Conservation (phyloP, 2,329 filamentous ascomycete genomes). For the Alternaria ethzedia region DNA sequence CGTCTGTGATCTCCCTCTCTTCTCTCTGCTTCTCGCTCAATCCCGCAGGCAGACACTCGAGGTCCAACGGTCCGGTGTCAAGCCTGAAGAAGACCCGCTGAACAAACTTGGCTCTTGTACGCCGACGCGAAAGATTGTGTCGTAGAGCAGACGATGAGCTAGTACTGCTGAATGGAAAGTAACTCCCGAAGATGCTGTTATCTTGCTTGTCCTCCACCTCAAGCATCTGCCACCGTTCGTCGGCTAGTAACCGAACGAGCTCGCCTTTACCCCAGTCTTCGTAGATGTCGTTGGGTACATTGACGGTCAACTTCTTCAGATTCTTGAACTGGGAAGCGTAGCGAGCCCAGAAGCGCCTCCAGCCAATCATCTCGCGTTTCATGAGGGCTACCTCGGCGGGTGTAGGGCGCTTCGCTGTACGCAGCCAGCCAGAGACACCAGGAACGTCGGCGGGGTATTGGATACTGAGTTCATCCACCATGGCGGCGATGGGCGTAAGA, state of each 20-base stretch:
- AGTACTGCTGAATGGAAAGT: slow-evolving; percentile 22
- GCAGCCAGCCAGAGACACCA: slow-evolving; percentile 36
- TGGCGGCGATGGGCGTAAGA: slow-evolving; percentile 38
- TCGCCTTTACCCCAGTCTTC: slow-evolving; percentile 40
- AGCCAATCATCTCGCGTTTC: slow-evolving; percentile 41
- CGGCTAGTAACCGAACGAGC: slow-evolving; percentile 26
- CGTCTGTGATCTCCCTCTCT: slow-evolving; percentile 30
- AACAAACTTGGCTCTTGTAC: slow-evolving; percentile 34
- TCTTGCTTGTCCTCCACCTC: slow-evolving; percentile 33
- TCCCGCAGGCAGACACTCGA: not conserved
- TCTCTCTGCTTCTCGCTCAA: slow-evolving; percentile 30
- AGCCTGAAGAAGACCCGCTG: slow-evolving; percentile 44
- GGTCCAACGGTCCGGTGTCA: slow-evolving; percentile 24
- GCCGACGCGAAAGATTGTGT: slow-evolving; percentile 26
- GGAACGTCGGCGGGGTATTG: slow-evolving; percentile 44
- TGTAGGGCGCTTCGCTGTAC: slow-evolving; percentile 26
- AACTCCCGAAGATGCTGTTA: slow-evolving; percentile 20
- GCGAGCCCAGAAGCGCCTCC: slow-evolving; percentile 46
- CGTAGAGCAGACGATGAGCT: slow-evolving; percentile 10
- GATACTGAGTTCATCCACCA: slow-evolving; percentile 47
- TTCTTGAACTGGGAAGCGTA: slow-evolving; percentile 45
- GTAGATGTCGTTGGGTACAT: slow-evolving; percentile 42
- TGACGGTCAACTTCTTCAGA: slow-evolving; percentile 43
- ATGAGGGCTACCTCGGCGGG: slow-evolving; percentile 37
- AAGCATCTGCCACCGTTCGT: slow-evolving; percentile 42